A percentile compares a stretch with the other conserved stretches of the same genome.
Conservation (phyloP, 1,139 yeast species). For the Magnusiomyces ingens region DNA sequence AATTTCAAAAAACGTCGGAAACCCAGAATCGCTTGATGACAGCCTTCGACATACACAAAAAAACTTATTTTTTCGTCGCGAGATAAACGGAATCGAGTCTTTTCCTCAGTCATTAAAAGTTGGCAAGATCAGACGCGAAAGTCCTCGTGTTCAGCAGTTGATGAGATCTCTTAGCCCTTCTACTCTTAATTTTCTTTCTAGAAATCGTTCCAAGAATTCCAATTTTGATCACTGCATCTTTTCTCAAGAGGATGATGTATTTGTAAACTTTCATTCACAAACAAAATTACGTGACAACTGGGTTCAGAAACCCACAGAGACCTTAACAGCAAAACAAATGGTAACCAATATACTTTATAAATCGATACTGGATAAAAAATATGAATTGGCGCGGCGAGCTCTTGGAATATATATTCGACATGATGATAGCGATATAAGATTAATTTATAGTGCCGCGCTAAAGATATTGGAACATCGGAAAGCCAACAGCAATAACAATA, state of each 20-base stretch:
- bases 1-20: neutral
- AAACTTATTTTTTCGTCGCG: neutral
- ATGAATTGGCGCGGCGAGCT: neutral
- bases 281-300: neutral
- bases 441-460: neutral
- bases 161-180: neutral
- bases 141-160: neutral
- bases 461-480: neutral
- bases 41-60: neutral
- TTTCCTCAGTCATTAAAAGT: neutral
- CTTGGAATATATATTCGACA: neutral
- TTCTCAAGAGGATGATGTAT: neutral
- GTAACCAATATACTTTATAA: neutral
- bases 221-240: no score
- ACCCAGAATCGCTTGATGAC: neutral
- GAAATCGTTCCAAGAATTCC: neutral
- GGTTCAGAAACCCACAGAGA: neutral
- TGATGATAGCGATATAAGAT: neutral
- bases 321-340: neutral
- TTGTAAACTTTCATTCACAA: neutral
- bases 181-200: neutral
- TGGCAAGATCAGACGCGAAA: constrained; percentile 2
- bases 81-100: neutral
- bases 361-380: neutral
- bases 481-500: neutral